A percentile compares a stretch with the other conserved stretches of the same genome.
Conservation (phyloP, 352 stramenopile genomes). For the Ophiocytium majus region DNA sequence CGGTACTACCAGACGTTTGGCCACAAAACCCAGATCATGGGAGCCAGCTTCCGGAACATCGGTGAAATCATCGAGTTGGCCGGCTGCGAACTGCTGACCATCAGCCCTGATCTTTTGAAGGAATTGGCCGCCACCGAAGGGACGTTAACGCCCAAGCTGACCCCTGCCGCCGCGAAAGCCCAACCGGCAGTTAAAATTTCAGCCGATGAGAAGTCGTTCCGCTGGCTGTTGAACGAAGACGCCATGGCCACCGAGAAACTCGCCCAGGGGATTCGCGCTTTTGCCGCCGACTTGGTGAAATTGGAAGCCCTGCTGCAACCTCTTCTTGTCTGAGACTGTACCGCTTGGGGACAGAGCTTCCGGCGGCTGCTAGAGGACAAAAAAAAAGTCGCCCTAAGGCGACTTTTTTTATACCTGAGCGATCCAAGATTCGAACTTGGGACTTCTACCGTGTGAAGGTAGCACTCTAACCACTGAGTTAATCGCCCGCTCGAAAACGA, state of each 20-base stretch:
- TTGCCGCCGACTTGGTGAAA: too few relatives aligned
- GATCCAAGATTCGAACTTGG: too few relatives aligned
- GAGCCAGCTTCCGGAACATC: constrained; percentile 87
- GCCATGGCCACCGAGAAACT: constrained; percentile 95
- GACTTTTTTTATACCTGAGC: too few relatives aligned
- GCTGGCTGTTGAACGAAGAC: constrained; percentile 96
- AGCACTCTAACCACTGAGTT: too few relatives aligned
- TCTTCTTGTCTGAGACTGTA: too few relatives aligned
- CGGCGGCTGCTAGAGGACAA: too few relatives aligned
- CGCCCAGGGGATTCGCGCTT: constrained; percentile 92
- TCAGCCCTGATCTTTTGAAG: constrained; percentile 87
- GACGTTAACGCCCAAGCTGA: constrained; percentile 74
- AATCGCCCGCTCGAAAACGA: too few relatives aligned
- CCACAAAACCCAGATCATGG: constrained; percentile 93
- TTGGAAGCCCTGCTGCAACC: too few relatives aligned
- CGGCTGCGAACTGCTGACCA: constrained; percentile 95
- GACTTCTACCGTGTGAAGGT: too few relatives aligned
- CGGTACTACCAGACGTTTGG: constrained; percentile 58
- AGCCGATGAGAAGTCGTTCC: constrained; percentile 87
- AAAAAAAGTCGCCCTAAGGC: too few relatives aligned
- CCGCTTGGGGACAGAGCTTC: too few relatives aligned
- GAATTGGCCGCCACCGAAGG: constrained; percentile 72
- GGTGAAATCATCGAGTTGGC: constrained; percentile 95
- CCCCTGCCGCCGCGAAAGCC: constrained; percentile 59
- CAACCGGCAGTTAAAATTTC: constrained; percentile 72